Conservation (phyloP, 2,329 filamentous ascomycete species). For the Colletotrichum coccodes region DNA sequence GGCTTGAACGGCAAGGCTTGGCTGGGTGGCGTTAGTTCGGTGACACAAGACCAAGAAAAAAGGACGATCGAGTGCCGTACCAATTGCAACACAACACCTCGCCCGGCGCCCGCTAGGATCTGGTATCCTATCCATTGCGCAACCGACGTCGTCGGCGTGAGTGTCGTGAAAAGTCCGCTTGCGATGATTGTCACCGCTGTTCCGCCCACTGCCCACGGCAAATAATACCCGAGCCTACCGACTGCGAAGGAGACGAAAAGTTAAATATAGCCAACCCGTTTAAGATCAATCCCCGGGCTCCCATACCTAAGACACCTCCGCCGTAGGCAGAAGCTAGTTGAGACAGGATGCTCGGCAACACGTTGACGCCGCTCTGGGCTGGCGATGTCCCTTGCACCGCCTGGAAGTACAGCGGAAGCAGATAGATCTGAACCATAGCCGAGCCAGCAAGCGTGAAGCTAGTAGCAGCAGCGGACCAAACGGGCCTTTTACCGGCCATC, state of each 20-base stretch:
- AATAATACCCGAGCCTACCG: slow-evolving; percentile 31
- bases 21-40: slow-evolving; percentile 27
- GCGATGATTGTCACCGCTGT: slow-evolving; percentile 24
- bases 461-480: slow-evolving; percentile 48
- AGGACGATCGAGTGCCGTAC: slow-evolving; percentile 44
- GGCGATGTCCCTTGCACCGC: slow-evolving; percentile 35
- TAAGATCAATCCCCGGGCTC: neutral
- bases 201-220: slow-evolving; percentile 31
- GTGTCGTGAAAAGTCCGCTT: slow-evolving; percentile 31
- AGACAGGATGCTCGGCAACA: slow-evolving; percentile 41
- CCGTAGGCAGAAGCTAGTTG: slow-evolving; percentile 37
- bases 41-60: slow-evolving; percentile 12
- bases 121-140: slow-evolving; percentile 34
- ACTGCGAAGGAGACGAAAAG: slow-evolving; percentile 7
- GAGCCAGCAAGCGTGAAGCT: slow-evolving; percentile 45
- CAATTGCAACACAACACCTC: slow-evolving; percentile 39
- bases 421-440: slow-evolving; percentile 36
- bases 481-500: slow-evolving; percentile 32
- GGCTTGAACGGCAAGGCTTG: slow-evolving; percentile 38
- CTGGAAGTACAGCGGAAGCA: slow-evolving; percentile 51
- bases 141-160: slow-evolving; percentile 22
- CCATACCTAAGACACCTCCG: slow-evolving; percentile 38
- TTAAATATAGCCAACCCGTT: neutral
- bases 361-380: slow-evolving; percentile 45
- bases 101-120: slow-evolving; percentile 30